These are phyloP conservation scores for Cordyceps tenuipes DNA, from an alignment of 2,329 filamentous ascomycete genomes.

Conservation along the genomic window DNA sequence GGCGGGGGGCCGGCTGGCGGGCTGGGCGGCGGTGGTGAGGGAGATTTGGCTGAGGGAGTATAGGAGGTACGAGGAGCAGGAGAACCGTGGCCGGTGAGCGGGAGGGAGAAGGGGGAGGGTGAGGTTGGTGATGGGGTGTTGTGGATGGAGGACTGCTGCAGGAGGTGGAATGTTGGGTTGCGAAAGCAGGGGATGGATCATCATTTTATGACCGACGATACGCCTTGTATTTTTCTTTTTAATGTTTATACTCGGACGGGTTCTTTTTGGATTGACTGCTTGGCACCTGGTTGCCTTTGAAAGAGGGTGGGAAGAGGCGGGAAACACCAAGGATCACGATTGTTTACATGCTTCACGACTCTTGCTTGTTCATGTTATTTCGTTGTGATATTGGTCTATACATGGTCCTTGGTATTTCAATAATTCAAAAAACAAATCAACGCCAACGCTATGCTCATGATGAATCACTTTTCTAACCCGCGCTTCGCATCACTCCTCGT, in stretches of 20 bases:
- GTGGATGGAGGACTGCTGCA: neutral
- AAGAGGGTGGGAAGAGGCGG: no score
- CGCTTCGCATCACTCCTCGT: conserved; percentile 16
- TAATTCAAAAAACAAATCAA: conserved; percentile 20
- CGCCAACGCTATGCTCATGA: conserved; percentile 36
- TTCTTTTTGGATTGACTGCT: neutral
- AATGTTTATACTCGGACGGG: neutral
- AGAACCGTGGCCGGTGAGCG: conserved; percentile 18
- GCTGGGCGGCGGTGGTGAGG: conserved; percentile 40
- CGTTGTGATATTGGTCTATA: conserved; percentile 1
- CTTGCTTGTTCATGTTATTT: conserved; percentile 6
- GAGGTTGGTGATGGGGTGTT: neutral
- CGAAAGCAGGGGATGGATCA: neutral
- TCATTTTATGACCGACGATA: conserved; percentile 4
- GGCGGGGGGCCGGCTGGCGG: conserved; percentile 33
- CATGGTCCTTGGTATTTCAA: conserved; percentile 3
- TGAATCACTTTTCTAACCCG: neutral
- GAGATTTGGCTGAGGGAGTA: conserved; percentile 52
- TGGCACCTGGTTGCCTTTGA: neutral
- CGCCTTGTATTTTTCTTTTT: neutral
- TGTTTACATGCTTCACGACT: neutral
- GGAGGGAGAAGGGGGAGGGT: neutral
- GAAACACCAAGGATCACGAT: neutral
- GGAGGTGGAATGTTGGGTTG: neutral
- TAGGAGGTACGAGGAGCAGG: conserved; percentile 44